Evolutionary conservation across 2,329 filamentous ascomycete species (phyloP).

Genomic region (Colletotrichum shisoi): DNA sequence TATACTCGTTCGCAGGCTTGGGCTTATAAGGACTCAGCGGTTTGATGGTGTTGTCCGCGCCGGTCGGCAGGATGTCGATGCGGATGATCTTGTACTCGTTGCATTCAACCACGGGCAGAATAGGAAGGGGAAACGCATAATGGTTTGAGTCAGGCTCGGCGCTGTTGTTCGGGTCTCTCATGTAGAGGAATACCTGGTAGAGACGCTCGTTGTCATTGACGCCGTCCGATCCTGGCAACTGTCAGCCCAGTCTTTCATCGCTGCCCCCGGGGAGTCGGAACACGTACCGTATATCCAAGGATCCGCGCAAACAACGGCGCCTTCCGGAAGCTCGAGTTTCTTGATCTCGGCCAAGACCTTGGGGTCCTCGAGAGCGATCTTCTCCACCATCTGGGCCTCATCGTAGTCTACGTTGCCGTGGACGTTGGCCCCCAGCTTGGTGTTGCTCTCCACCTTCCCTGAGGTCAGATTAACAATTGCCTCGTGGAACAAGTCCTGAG

Average conservation of each 20-base stretch:
- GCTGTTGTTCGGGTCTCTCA: conserved; percentile 68
- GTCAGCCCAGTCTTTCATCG: background rate
- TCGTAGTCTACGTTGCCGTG: conserved; percentile 68
- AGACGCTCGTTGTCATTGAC: conserved; percentile 31
- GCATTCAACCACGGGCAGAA: conserved; percentile 72
- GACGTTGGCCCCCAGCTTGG: conserved; percentile 64
- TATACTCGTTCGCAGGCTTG: conserved; percentile 67
- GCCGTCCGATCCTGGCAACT: conserved; percentile 23
- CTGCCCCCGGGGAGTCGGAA: background rate
- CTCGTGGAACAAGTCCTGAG: conserved; percentile 68
- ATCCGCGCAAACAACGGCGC: conserved; percentile 66
- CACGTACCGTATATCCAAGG: conserved; percentile 32
- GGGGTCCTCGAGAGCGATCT: conserved; percentile 62
- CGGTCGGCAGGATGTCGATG: conserved; percentile 74
- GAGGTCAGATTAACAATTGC: conserved; percentile 62
- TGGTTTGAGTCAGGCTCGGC: conserved; percentile 71
- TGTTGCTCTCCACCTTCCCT: conserved; percentile 62
- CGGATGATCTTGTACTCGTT: conserved; percentile 70
- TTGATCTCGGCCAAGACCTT: conserved; percentile 67
- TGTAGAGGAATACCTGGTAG: conserved; percentile 42
- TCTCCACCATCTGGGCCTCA: conserved; percentile 67
- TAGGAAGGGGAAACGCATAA: conserved; percentile 72
- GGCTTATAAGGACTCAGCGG: conserved; percentile 65
- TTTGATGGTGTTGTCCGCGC: conserved; percentile 66
- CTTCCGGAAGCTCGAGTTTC: conserved; percentile 68